Evolutionary conservation across 2,329 filamentous ascomycete species (phyloP).

Genomic region (Cladosporium sp.): DNA sequence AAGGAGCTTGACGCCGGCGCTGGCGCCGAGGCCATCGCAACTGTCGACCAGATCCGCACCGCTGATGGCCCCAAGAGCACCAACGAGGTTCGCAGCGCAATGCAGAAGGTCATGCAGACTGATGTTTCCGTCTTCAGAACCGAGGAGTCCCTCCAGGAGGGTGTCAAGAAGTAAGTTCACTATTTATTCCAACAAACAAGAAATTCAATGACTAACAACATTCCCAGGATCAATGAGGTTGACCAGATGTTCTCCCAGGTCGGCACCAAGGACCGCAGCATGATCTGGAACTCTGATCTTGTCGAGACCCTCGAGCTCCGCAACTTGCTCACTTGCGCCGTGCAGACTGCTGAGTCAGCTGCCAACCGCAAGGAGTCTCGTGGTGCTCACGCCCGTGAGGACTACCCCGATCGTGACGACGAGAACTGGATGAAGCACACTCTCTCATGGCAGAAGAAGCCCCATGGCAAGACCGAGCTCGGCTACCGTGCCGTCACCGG

Average conservation of each 20-base stretch:
- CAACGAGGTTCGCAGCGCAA: constrained; percentile 79
- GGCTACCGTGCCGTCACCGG: constrained; percentile 78
- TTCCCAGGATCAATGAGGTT: constrained; percentile 65
- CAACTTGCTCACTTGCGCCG: constrained; percentile 92
- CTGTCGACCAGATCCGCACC: constrained; percentile 80
- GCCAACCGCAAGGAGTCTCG: constrained; percentile 95
- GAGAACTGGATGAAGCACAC: constrained; percentile 99
- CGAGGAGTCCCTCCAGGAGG: constrained; percentile 88
- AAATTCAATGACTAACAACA: constrained; percentile 16
- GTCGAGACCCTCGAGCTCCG: constrained; percentile 94
- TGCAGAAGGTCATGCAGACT: constrained; percentile 98
- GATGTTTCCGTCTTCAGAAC: constrained; percentile 97
- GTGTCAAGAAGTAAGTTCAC: constrained; percentile 63
- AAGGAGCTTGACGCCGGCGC: constrained; percentile 78
- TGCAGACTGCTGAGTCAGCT: constrained; percentile 86
- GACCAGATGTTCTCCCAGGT: constrained; percentile 76
- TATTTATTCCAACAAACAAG: not conserved
- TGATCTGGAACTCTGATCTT: constrained; percentile 99
- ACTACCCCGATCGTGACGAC: constrained; percentile 93
- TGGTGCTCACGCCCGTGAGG: constrained; percentile 94
- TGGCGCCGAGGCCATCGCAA: constrained; percentile 79
- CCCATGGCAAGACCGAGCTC: constrained; percentile 82
- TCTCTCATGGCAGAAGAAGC: constrained; percentile 88
- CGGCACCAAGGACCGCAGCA: constrained; percentile 95
- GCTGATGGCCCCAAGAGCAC: constrained; percentile 82